Evolutionary conservation across 257 asterid species (phyloP).

Genomic region (Rubia yunnanensis): DNA sequence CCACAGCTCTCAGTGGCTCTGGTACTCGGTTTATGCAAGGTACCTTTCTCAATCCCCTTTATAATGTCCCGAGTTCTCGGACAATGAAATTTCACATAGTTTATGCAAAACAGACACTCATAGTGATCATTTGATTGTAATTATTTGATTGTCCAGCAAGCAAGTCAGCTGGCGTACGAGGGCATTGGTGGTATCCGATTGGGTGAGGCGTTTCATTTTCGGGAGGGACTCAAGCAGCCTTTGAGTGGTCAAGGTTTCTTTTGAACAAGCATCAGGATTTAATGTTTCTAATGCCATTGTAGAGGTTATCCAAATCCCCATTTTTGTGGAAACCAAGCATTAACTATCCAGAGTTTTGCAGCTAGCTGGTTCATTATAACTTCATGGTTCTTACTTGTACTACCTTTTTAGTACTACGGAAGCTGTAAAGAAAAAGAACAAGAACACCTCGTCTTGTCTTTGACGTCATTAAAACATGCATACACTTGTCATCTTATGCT

Average conservation of each 20-base stretch:
- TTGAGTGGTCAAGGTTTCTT: slow-evolving; percentile 17
- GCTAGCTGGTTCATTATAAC: slow-evolving; percentile 16
- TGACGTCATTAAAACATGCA: background rate
- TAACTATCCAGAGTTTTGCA: slow-evolving; percentile 28
- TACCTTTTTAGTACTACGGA: background rate
- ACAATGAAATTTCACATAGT: background rate
- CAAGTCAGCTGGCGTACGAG: slow-evolving; percentile 97
- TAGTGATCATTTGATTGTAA: background rate
- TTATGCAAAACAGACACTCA: background rate
- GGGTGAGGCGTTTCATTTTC: slow-evolving; percentile 78
- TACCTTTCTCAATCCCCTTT: slow-evolving; percentile 12
- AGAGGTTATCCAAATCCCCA: background rate
- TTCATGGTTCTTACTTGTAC: background rate
- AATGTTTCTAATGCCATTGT: background rate
- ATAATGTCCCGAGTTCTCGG: background rate
- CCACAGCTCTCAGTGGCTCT: slow-evolving; percentile 87
- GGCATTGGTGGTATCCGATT: slow-evolving; percentile 79
- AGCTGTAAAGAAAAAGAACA: background rate
- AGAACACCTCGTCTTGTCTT: background rate
- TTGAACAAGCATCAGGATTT: background rate
- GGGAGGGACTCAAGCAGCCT: slow-evolving; percentile 95
- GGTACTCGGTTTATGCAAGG: slow-evolving; percentile 98
- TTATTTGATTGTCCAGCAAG: slow-evolving; percentile 45
- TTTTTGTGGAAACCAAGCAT: slow-evolving; percentile 1
- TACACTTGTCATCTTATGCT: background rate